A percentile compares a stretch with the other conserved stretches of the same genome.
phyloP scores from a whole-genome alignment of 805 yeast genomes.

The Millerozyma acaciae region DNA sequence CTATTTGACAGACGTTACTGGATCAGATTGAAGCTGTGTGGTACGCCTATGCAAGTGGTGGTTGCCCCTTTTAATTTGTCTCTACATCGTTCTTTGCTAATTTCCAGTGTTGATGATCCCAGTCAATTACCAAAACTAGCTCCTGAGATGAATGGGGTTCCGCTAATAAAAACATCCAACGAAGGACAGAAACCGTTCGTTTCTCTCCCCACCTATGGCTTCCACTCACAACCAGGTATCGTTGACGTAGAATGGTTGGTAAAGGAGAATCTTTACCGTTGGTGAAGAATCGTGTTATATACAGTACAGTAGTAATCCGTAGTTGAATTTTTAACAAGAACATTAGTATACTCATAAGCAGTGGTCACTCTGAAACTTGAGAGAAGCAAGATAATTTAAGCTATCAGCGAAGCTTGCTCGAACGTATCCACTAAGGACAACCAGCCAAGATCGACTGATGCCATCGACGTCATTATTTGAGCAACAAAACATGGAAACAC shows the following conservation, averaged over 20 bases:
- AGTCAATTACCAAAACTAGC: neutral
- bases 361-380: too few relatives aligned
- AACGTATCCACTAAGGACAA: neutral
- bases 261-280: constrained; percentile 1
- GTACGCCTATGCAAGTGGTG: neutral
- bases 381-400: too few relatives aligned
- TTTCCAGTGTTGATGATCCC: neutral
- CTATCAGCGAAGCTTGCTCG: neutral
- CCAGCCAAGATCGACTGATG: constrained; percentile 7
- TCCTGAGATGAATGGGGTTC: constrained; percentile 3
- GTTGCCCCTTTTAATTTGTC: constrained; percentile 18
- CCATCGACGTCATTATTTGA: constrained; percentile 10
- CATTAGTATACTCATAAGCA: too few relatives aligned
- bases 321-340: too few relatives aligned
- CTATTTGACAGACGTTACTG: constrained; percentile 40
- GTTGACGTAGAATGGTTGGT: constrained; percentile 14
- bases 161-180: constrained; percentile 6
- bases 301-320: too few relatives aligned
- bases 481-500: constrained; percentile 8
- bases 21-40: constrained; percentile 19
- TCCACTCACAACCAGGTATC: constrained; percentile 2
- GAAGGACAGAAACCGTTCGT: neutral
- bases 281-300: too few relatives aligned
- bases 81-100: too few relatives aligned
- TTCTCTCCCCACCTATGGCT: constrained; percentile 14